Percentiles rank a stretch among this genome's conserved stretches.
Conservation (phyloP, 257 asterid species). For the Petunia secreta region DNA sequence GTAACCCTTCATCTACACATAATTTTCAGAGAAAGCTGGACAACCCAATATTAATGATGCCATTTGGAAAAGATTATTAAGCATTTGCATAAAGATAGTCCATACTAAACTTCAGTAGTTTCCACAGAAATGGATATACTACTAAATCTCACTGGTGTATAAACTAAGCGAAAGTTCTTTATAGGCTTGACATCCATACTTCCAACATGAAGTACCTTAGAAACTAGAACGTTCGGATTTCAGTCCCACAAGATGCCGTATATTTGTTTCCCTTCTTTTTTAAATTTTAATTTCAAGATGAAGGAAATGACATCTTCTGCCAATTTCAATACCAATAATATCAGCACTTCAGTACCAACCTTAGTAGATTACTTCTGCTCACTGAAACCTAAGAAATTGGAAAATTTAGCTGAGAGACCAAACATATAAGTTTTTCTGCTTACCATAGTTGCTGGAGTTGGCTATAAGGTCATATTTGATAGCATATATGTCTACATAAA, state of each 20-base stretch:
- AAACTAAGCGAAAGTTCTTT: background rate
- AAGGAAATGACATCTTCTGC: background rate
- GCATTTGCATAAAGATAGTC: no score
- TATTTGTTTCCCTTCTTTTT: background rate
- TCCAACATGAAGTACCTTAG: background rate
- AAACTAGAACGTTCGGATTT: background rate
- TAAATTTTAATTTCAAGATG: background rate
- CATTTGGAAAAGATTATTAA: background rate
- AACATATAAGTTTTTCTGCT: slow-evolving; percentile 23
- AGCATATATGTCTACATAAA: slow-evolving; percentile 78
- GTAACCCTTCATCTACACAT: background rate
- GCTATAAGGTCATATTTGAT: slow-evolving; percentile 78
- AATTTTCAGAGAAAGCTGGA: background rate
- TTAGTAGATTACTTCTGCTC: background rate
- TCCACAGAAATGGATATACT: no score
- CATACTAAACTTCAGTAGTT: no score
- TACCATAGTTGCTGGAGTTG: slow-evolving; percentile 67
- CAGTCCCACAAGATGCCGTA: background rate
- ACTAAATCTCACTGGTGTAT: background rate
- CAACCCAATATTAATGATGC: background rate
- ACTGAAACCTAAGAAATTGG: background rate
- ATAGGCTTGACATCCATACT: background rate
- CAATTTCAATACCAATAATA: background rate
- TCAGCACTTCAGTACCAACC: slow-evolving; percentile 2
- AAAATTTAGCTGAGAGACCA: background rate